phyloP scores from a whole-genome alignment of 2,329 filamentous ascomycete species.

The Alternaria burnsii region DNA sequence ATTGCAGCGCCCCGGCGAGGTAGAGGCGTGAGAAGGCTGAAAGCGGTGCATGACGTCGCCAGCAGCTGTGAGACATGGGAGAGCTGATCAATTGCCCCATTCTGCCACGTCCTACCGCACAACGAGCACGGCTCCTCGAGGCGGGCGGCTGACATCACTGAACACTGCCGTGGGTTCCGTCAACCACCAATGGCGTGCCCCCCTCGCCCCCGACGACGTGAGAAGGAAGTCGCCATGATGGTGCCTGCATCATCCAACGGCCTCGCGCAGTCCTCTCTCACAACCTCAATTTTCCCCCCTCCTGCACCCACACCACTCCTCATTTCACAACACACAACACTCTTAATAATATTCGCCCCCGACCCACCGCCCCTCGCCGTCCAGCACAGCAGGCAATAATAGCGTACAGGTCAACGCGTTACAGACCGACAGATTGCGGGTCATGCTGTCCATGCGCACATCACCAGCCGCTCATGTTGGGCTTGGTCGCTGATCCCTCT shows the following conservation, averaged over 20 bases:
- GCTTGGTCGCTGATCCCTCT: constrained; percentile 33
- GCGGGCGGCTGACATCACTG: constrained; percentile 16
- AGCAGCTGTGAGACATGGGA: constrained; percentile 4
- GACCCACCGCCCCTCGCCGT: neutral
- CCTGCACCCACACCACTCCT: neutral
- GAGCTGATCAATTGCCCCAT: constrained; percentile 14
- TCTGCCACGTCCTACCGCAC: constrained; percentile 7
- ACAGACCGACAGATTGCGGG: constrained; percentile 15
- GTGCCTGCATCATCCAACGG: constrained; percentile 1
- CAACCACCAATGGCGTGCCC: constrained; percentile 6
- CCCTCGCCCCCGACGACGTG: neutral
- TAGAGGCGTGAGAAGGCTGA: neutral
- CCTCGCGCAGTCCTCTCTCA: neutral
- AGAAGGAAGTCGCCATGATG: neutral
- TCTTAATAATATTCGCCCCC: neutral
- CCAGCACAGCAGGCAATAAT: constrained; percentile 3
- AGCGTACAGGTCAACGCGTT: constrained; percentile 7
- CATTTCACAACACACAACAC: neutral
- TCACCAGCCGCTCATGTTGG: constrained; percentile 22
- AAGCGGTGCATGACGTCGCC: constrained; percentile 17
- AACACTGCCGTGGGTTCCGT: constrained; percentile 12
- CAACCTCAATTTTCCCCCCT: neutral
- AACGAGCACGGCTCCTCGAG: neutral
- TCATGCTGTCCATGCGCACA: constrained; percentile 26
- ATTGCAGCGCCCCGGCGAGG: neutral